Conservation (phyloP, 2,329 filamentous ascomycete species). For the Beauveria sp. region DNA sequence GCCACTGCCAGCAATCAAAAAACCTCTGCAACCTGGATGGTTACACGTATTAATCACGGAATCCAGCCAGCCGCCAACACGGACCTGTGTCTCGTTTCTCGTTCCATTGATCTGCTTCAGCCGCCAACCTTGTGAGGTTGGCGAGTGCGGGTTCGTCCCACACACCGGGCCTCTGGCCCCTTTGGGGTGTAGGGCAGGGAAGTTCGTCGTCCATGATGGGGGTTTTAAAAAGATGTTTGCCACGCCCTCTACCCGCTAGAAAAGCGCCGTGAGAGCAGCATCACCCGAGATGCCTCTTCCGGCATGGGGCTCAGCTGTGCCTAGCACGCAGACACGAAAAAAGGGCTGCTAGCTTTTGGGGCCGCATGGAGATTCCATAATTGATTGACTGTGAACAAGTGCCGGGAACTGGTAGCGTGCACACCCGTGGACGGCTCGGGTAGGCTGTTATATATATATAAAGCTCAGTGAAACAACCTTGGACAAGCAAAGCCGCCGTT, state of each 20-base stretch:
- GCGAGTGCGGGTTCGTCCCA: constrained; percentile 2
- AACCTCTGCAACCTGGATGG: constrained; percentile 5
- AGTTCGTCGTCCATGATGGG: too few relatives aligned
- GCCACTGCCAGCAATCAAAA: not conserved
- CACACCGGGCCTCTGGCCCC: not conserved
- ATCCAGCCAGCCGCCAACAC: not conserved
- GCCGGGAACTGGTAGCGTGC: not conserved
- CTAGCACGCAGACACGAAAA: not conserved
- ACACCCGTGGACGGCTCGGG: too few relatives aligned
- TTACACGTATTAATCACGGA: not conserved
- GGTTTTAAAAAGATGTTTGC: too few relatives aligned
- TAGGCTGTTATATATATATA: not conserved
- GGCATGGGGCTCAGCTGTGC: not conserved
- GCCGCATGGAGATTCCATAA: not conserved
- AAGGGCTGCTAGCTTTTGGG: not conserved
- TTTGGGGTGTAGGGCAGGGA: too few relatives aligned
- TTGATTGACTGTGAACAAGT: not conserved
- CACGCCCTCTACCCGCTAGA: too few relatives aligned
- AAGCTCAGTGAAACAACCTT: not conserved
- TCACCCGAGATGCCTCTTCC: not conserved
- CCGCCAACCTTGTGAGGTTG: constrained; percentile 6
- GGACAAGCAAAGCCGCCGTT: not conserved
- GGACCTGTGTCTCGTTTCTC: not conserved
- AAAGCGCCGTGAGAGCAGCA: not conserved
- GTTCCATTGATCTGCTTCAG: not conserved